Base-by-base conservation (phyloP, 164 flowering plant species). In the Tetracentron sinense region DNA sequence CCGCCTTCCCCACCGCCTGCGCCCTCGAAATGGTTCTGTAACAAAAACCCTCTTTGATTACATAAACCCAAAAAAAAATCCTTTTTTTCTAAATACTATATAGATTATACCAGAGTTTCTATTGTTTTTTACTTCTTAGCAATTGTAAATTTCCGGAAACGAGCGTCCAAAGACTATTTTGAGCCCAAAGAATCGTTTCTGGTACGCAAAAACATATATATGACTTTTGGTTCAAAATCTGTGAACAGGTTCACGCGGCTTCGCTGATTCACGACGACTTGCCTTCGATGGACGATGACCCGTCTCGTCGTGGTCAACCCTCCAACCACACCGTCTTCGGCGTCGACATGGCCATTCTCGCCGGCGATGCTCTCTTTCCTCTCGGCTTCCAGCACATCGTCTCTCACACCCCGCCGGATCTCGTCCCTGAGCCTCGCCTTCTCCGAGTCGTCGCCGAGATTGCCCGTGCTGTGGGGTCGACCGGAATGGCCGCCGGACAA, bases 401-500 rank as follows among this genome's bases (percentile, higher is more conserved):
- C 54, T 73, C 92, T 28, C 70, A 80, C 57, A 90, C 96, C 8
- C 94, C 90, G 1, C 11, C 75, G 14, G 70, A 77, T 25, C 80
- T 90, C 17, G 92, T 90, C 56, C 92, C 96, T 0, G 83, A 81
- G 56, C 11, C 77, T 16, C 84, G 82, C 44, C 61, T 92, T 30
- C 87, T 92, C 27, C 82, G 77, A 17, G 96, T 93, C 17, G 74
- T 88, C 14, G 69, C 92, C 0, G 97, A 93, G 79, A 87, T 93
- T 42, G 98, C 97, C 10, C 79, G 90, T 4, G 69, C 94, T 2
- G 98, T 92, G 28, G 98, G 98, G 7, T 90, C 98, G 52, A 84
- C 89, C 19, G 98, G 98, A 38, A 93, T 93, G 98, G 97, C 93
- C 12, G 97, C 97, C 7, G 98, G 96, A 23, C 94, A 88, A 73